Base-by-base conservation (phyloP, 2,329 filamentous ascomycete genomes). In the Trichoderma sp. region DNA sequence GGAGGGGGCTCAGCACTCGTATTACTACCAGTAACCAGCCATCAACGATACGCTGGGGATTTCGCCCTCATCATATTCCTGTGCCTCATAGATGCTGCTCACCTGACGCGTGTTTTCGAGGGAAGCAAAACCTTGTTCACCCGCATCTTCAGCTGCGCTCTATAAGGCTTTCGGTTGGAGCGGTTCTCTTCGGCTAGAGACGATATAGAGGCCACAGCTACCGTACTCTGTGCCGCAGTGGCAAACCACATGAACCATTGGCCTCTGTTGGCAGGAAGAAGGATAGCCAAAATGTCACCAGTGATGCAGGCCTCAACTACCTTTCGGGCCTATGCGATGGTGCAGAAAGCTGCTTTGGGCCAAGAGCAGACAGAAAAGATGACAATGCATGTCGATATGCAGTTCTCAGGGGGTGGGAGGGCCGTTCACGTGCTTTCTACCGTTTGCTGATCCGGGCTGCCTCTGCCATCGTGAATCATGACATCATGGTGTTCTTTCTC, bases 401-500 rank as follows among this genome's bases (percentile, higher is more conserved):
- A 53, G 23, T 53, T 23, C 47, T 53, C 47, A 53, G 47, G 47
- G 47, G 47, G 47, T 23, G 47, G n/a, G 3, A 20, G 20, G 47
- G 11, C 23, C 3, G 13, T 57, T 67, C 47, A 57, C 47, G 64
- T 67, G 64, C 32, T 6, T 20, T 47, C 26, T 26, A 5, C 28
- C 28, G 28, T 30, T 5, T 5, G 23, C 26, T 67, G 50, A 57
- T 67, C n/a, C 47, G 28, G 64, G 32, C 64, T 39, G 32, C 50
- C 32, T 58, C 50, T 58, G 39, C 11, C 30, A 67, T 67, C 50
- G 64, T 67, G 64, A 67, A 58, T 3, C 50, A 67, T 67, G 64
- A 67, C 64, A 67, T 67, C 64, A 67, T 67, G 64, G 64, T 67
- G 64, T 58, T 58, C 32, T 43, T 32, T 63, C 34, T 63, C 34